Evolutionary conservation across 257 asterid genomes (phyloP).

Genomic region (Solanum peruvianum): DNA sequence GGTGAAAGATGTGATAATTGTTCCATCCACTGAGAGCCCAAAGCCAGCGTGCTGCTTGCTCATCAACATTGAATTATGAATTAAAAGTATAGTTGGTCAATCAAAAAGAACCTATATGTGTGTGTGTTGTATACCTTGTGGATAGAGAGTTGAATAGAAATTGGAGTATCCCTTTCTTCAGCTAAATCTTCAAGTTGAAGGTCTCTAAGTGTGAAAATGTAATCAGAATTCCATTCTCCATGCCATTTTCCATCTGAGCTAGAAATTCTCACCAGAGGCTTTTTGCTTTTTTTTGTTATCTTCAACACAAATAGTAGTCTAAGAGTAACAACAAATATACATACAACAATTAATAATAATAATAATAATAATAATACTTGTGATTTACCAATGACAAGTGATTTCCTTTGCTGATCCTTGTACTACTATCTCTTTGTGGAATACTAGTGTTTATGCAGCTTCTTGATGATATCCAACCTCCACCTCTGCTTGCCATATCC

Average conservation of each 20-base stretch:
- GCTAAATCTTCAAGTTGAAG: conserved; percentile 50
- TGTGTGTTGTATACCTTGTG: conserved; percentile 28
- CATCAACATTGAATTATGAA: neutral
- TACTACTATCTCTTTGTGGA: neutral
- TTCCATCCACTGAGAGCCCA: conserved; percentile 82
- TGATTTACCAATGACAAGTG: conserved; percentile 16
- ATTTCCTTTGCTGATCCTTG: conserved; percentile 3
- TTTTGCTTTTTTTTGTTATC: conserved; percentile 29
- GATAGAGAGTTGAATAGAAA: conserved; percentile 39
- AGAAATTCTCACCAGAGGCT: conserved; percentile 48
- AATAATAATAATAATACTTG: neutral
- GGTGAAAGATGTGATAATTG: conserved; percentile 45
- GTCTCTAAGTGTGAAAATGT: conserved; percentile 33
- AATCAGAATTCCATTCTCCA: conserved; percentile 53
- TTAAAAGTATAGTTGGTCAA: neutral
- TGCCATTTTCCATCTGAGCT: conserved; percentile 71
- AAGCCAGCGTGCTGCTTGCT: conserved; percentile 70
- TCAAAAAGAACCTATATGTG: too few species aligned
- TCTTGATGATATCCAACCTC: conserved; percentile 11
- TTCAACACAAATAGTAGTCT: neutral
- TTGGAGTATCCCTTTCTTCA: conserved; percentile 24
- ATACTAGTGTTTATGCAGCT: neutral
- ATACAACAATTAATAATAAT: too few species aligned
- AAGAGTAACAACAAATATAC: neutral
- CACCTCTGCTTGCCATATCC: conserved; percentile 11